Conservation (phyloP, 768 basidiomycete species). For the Austroboletus festivus region DNA sequence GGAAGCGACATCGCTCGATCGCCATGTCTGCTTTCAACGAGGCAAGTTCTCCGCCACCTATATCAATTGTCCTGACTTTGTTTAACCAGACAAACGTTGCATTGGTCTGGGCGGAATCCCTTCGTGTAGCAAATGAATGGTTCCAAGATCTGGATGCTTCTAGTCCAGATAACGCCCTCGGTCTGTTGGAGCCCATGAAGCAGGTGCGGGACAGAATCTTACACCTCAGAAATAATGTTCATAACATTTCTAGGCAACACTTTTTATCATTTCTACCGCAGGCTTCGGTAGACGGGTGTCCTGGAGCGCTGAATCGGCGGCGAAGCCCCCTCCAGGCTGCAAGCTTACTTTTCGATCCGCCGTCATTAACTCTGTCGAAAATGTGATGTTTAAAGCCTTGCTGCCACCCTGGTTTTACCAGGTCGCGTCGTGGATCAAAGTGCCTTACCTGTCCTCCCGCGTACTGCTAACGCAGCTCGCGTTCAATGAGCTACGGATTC, state of each 20-base stretch:
- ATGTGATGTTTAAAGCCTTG: slow-evolving; percentile 29
- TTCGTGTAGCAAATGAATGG: slow-evolving; percentile 41
- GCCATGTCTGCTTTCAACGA: slow-evolving; percentile 52
- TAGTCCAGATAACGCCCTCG: slow-evolving; percentile 19
- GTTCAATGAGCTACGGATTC: slow-evolving; percentile 36
- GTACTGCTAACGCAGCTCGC: slow-evolving; percentile 29
- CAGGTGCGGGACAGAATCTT: slow-evolving; percentile 10
- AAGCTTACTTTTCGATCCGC: slow-evolving; percentile 39
- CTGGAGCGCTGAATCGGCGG: slow-evolving; percentile 31
- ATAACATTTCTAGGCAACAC: slow-evolving; percentile 25
- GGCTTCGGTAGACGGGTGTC: slow-evolving; percentile 40
- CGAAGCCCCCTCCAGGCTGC: slow-evolving; percentile 28
- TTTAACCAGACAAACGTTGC: slow-evolving; percentile 40
- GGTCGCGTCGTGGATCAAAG: slow-evolving; percentile 18
- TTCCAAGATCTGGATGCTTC: slow-evolving; percentile 34
- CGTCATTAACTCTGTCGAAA: slow-evolving; percentile 15
- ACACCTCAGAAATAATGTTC: background rate
- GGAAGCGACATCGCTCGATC: slow-evolving; percentile 45
- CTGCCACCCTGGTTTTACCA: slow-evolving; percentile 35
- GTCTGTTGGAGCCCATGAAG: slow-evolving; percentile 9
- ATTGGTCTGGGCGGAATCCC: slow-evolving; percentile 47
- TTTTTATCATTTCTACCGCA: slow-evolving; percentile 41
- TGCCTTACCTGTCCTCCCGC: slow-evolving; percentile 37
- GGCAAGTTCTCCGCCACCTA: slow-evolving; percentile 19
- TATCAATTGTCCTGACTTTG: background rate